These are phyloP conservation scores for Stygiomarasmius scandens DNA, from an alignment of 1,284 basidiomycete species.

Conservation along the genomic window DNA sequence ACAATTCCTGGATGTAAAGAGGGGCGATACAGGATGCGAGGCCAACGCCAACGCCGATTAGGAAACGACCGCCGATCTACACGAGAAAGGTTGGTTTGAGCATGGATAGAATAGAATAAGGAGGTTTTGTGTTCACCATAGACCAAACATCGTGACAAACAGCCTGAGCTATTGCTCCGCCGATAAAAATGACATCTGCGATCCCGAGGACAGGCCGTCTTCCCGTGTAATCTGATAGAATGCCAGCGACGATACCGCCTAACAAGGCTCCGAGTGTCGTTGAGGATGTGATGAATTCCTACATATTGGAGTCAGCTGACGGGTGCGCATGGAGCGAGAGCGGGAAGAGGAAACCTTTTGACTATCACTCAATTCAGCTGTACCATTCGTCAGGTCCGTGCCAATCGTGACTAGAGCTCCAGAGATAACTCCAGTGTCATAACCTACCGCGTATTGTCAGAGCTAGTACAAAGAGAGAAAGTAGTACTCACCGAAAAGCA, in stretches of 20 bases:
- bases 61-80: constrained; percentile 73
- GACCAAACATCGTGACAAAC: constrained; percentile 68
- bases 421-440: constrained; percentile 81
- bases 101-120: neutral
- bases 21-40: constrained; percentile 81
- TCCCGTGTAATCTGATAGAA: constrained; percentile 75
- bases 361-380: constrained; percentile 55
- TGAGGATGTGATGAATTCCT: constrained; percentile 82
- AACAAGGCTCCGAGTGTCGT: constrained; percentile 81
- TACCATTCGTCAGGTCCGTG: constrained; percentile 57
- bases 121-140: constrained; percentile 51
- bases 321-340: neutral
- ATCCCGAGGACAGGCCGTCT: constrained; percentile 67
- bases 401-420: constrained; percentile 77
- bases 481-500: constrained; percentile 70
- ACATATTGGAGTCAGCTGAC: constrained; percentile 3
- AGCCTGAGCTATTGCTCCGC: constrained; percentile 71
- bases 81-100: neutral
- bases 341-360: constrained; percentile 56
- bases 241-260: constrained; percentile 72
- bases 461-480: no score
- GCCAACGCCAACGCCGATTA: constrained; percentile 72
- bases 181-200: constrained; percentile 77
- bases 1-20: constrained; percentile 83
- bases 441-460: no score